Conservation (phyloP, 345 rosid species). For the Heritiera littoralis region DNA sequence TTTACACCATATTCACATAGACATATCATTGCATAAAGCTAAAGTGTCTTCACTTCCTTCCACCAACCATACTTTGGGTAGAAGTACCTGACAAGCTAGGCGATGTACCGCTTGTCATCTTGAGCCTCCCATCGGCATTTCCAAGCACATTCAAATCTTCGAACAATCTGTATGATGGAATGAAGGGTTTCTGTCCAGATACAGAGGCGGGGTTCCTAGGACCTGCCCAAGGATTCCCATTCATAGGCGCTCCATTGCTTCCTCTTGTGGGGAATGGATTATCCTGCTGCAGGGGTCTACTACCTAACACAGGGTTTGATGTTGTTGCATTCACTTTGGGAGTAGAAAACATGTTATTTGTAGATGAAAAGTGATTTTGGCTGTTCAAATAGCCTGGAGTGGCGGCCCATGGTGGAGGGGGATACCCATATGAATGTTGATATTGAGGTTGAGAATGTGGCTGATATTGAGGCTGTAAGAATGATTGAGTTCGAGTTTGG, state of each 20-base stretch:
- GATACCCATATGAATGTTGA: slow-evolving; percentile 42
- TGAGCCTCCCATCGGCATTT: slow-evolving; percentile 57
- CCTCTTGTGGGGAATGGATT: slow-evolving; percentile 49
- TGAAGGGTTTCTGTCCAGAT: slow-evolving; percentile 63
- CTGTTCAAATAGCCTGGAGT: slow-evolving; percentile 34
- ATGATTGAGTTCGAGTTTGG: slow-evolving; percentile 22
- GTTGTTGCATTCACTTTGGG: slow-evolving; percentile 34
- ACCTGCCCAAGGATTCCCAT: slow-evolving; percentile 29
- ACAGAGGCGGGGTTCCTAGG: slow-evolving; percentile 33
- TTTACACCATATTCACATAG: slow-evolving; percentile 36
- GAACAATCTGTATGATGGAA: slow-evolving; percentile 80
- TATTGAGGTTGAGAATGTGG: slow-evolving; percentile 25
- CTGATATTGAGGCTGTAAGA: slow-evolving; percentile 8
- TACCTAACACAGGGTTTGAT: slow-evolving; percentile 41
- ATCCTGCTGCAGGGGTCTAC: slow-evolving; percentile 50
- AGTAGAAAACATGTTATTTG: slow-evolving; percentile 35
- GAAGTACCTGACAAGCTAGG: slow-evolving; percentile 48
- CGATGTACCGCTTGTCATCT: slow-evolving; percentile 34
- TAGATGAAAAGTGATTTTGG: slow-evolving; percentile 23
- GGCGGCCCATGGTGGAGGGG: slow-evolving; percentile 93
- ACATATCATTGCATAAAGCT: slow-evolving; percentile 15
- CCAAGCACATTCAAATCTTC: slow-evolving; percentile 83
- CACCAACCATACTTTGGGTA: slow-evolving; percentile 54
- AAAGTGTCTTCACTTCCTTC: slow-evolving; percentile 42
- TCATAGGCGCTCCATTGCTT: slow-evolving; percentile 35